Conservation (phyloP, 306 rosid genomes). For the Mimosa pudica region DNA sequence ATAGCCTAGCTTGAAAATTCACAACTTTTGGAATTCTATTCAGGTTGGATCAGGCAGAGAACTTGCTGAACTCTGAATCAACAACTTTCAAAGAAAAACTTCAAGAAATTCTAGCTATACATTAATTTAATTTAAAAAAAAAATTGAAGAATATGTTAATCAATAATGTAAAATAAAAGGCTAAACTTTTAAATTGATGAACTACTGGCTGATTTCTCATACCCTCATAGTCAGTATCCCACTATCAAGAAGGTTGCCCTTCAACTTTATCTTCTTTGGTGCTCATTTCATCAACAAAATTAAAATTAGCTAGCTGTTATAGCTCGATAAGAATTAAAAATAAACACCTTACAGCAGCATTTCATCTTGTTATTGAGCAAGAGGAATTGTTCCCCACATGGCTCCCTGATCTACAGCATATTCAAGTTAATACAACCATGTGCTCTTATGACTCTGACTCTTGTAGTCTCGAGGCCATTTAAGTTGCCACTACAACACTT, state of each 20-base stretch:
- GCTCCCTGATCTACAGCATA: neutral
- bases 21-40: neutral
- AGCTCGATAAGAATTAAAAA: too few relatives aligned
- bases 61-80: neutral
- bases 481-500: neutral
- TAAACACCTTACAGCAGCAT: neutral
- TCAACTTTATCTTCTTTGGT: too few relatives aligned
- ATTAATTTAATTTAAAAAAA: neutral
- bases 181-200: neutral
- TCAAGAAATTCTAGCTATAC: neutral
- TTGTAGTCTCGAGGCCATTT: neutral
- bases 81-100: constrained; percentile 11
- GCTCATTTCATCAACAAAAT: too few relatives aligned
- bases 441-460: neutral
- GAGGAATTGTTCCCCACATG: neutral
- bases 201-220: neutral
- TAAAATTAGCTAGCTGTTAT: too few relatives aligned
- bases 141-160: constrained; percentile 11
- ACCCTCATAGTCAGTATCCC: too few relatives aligned
- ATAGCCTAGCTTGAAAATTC: neutral
- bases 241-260: too few relatives aligned
- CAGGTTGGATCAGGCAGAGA: neutral
- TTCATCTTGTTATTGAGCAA: neutral
- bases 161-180: neutral
- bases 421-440: neutral